Evolutionary conservation across 2,329 filamentous ascomycete species (phyloP).

Genomic region (Xylogone sp.): DNA sequence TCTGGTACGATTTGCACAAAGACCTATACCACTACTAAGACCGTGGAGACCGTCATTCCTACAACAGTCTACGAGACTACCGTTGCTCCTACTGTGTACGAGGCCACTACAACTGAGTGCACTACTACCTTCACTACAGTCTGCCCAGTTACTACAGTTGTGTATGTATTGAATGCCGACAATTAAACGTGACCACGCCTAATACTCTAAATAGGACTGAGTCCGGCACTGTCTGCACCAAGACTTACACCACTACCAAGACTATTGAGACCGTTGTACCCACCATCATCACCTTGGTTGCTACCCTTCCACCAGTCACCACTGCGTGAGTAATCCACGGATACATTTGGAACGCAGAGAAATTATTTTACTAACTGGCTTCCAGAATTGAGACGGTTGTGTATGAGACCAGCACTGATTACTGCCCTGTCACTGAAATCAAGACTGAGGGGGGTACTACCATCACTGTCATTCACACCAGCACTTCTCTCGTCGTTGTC

Average conservation of each 20-base stretch:
- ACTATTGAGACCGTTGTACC: conserved; percentile 16
- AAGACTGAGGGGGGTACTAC: conserved; percentile 39
- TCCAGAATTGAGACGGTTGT: conserved; percentile 26
- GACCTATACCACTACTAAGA: too few species aligned
- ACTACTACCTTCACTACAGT: conserved; percentile 18
- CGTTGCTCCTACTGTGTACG: conserved; percentile 5
- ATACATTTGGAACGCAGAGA: conserved; percentile 10
- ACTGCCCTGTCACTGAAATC: conserved; percentile 42
- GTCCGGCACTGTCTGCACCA: conserved; percentile 33
- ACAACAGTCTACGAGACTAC: neutral
- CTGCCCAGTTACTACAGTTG: conserved; percentile 34
- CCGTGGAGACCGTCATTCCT: too few species aligned
- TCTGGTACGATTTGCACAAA: too few species aligned
- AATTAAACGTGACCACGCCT: neutral
- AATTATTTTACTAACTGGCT: conserved; percentile 4
- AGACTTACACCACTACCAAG: conserved; percentile 39
- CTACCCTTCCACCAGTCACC: conserved; percentile 3
- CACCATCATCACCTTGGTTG: conserved; percentile 7
- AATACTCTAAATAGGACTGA: conserved; percentile 18
- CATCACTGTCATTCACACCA: conserved; percentile 27
- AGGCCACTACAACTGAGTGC: conserved; percentile 15
- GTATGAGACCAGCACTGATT: conserved; percentile 32
- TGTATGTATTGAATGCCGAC: neutral
- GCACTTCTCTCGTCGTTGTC: conserved; percentile 19
- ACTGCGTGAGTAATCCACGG: conserved; percentile 10